These are phyloP conservation scores for Ananas comosus DNA, from an alignment of 176 grass and related monocot species.

Conservation along the genomic window DNA sequence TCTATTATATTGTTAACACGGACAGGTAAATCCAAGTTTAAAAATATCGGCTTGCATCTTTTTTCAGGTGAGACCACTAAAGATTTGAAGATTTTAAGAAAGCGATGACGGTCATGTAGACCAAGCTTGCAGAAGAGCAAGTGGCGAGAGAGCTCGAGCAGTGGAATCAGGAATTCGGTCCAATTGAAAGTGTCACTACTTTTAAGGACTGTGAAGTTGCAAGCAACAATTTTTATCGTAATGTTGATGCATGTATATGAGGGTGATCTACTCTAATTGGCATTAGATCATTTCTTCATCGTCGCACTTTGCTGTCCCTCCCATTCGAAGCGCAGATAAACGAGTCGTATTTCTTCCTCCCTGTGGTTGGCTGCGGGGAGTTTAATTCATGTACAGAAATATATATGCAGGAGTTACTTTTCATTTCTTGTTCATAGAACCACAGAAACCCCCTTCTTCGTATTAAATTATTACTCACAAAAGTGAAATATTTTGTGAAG, in stretches of 20 bases:
- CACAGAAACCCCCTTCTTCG: too few relatives aligned
- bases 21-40: not conserved
- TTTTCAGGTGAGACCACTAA: slow-evolving; percentile 54
- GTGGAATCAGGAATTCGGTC: slow-evolving; percentile 94
- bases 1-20: not conserved
- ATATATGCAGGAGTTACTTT: too few relatives aligned
- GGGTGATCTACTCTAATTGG: too few relatives aligned
- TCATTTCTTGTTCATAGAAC: too few relatives aligned
- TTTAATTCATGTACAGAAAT: too few relatives aligned
- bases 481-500: too few relatives aligned
- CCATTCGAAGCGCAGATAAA: too few relatives aligned
- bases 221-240: not conserved
- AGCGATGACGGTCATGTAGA: slow-evolving; percentile 58
- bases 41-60: not conserved
- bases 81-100: slow-evolving; percentile 66
- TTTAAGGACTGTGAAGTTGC: not conserved
- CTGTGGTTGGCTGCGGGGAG: too few relatives aligned
- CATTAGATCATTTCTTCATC: too few relatives aligned
- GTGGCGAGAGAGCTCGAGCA: slow-evolving; percentile 80
- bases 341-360: too few relatives aligned
- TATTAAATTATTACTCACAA: too few relatives aligned
- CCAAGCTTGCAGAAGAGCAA: slow-evolving; percentile 90
- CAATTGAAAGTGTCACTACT: slow-evolving; percentile 23
- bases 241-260: not conserved
- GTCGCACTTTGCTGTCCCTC: too few relatives aligned